Evolutionary conservation across 75 land plant species (phyloP), one percentile per base, ranked within the genome.

Genomic region (Larix kaempferi): DNA sequence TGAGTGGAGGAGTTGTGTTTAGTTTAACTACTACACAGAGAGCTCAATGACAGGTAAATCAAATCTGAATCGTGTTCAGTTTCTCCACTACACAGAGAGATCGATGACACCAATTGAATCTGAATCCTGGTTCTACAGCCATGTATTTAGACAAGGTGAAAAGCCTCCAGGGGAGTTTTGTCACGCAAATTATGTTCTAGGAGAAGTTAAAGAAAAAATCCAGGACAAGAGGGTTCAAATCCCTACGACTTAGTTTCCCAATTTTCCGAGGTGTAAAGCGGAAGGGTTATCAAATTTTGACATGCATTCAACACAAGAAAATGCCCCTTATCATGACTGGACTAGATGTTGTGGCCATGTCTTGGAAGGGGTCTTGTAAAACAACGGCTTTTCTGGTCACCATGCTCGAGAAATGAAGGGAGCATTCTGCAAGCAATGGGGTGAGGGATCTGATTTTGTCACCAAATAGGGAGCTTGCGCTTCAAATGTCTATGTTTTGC

Each of bases 291-390:
- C 74, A 73, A 57, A 91, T 97, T 56, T 95, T 98, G 26, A 97
- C 99, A 0, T 98, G 98, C 0, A 94, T 97, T 41, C 99, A 97
- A 92, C 79, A 98, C 27, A 94, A 97, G 74, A 94, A 98, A 29
- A 85, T 97, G 88, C 99, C 99, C n/a, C 76, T 94, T 44, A 87
- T 97, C 1, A 83, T 97, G 25, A 77, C 91, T 19, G 99, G 99
- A 0, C 35, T 76, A 41, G 98, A 94, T 71, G 98, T 97, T 57
- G 99, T 94, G 39, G 99, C 99, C 75, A 97, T 97, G 99, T 98
- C 99, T n/a, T 80, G 99, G 8, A 97, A 95, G 2, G 99, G 99
- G 2, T 94, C 98, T 5, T 95, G 98, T 1, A 97, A 97, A 79
- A 97, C 99, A 27, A 95, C 99, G 3, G 98, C 99, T 16, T 97